Base-by-base conservation (phyloP, 2,329 filamentous ascomycete species). In the Cladophialophora bantiana region DNA sequence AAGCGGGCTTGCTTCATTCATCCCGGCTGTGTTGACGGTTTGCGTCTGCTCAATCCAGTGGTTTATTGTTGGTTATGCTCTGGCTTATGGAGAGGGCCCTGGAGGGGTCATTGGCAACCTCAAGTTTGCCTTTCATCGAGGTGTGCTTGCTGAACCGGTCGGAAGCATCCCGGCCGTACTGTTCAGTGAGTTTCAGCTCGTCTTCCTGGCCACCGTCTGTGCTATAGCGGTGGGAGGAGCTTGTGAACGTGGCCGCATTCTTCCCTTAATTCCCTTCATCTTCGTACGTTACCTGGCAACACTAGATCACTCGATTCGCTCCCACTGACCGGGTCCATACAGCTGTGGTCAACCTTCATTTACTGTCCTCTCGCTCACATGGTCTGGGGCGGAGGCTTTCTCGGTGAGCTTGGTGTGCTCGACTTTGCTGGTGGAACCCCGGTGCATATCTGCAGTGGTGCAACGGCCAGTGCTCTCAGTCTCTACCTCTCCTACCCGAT, bases 381-480 rank as follows among this genome's bases (percentile, higher is more conserved):
- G 86, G 91, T 90, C 45, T 93, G 90, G 90, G 92, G 92, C 77
- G 88, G 87, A 68, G 90, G 90, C 53, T 93, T 90, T 88, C 83
- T 91, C 38, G 88, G 83, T 78, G 84, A 85, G 31, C 84, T 92
- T 42, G 88, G 88, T 54, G 86, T 88, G 20, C 85, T 91, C 71
- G 90, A 93, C 77, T 93, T 92, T 73, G 90, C 90, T 45, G 90
- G 90, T 54, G 90, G 89, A 45, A 90, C 89, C 9, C 90, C 90
- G 42, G 90, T 93, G 18, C 90, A 93, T 78, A 90, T 93, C 74
- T 86, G 89, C 32, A 90, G 88, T 1, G 90, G 90, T 42, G 81
- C 82, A 6, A 82, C 81, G 12, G 82, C 76, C 34, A 63, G 53
- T 32, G 66, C 68, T 6, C 73, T 85, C 62, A 83, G 80, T 60